A percentile compares a stretch with the other conserved stretches of the same genome.
These are phyloP conservation scores for Leccinum incarnatum DNA, from an alignment of 768 basidiomycete species.

Conservation along the genomic window DNA sequence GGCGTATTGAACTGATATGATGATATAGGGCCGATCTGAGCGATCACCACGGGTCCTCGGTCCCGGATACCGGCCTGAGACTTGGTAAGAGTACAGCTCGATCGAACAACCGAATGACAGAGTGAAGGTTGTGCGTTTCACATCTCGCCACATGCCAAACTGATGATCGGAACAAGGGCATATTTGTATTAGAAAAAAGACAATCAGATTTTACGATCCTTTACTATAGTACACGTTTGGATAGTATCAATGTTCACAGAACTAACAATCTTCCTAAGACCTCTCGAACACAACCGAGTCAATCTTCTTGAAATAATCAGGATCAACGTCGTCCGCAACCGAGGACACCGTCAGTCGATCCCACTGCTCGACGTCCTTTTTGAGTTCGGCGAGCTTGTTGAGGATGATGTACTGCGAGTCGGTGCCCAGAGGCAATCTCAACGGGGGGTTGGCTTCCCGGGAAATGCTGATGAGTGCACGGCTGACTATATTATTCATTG, in stretches of 20 bases:
- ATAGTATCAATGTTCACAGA: background rate
- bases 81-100: background rate
- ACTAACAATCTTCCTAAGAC: background rate
- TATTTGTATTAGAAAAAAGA: background rate
- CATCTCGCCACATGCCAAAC: background rate
- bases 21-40: too few relatives aligned
- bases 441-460: conserved; percentile 17
- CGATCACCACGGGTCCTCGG: too few relatives aligned
- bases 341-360: conserved; percentile 13
- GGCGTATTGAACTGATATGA: too few relatives aligned
- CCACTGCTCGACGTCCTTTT: conserved; percentile 15
- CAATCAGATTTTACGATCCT: background rate
- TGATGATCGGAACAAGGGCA: background rate
- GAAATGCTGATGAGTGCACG: conserved; percentile 18
- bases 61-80: too few relatives aligned
- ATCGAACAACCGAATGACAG: too few relatives aligned
- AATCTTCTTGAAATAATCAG: conserved; percentile 11
- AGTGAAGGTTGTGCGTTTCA: background rate
- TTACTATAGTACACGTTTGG: background rate
- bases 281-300: background rate
- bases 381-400: conserved; percentile 17
- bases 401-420: conserved; percentile 18
- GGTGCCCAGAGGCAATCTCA: conserved; percentile 19
- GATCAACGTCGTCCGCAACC: conserved; percentile 23
- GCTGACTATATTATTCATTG: conserved; percentile 17